These are phyloP conservation scores for Populus davidiana DNA, from an alignment of 345 rosid species.

Conservation along the genomic window DNA sequence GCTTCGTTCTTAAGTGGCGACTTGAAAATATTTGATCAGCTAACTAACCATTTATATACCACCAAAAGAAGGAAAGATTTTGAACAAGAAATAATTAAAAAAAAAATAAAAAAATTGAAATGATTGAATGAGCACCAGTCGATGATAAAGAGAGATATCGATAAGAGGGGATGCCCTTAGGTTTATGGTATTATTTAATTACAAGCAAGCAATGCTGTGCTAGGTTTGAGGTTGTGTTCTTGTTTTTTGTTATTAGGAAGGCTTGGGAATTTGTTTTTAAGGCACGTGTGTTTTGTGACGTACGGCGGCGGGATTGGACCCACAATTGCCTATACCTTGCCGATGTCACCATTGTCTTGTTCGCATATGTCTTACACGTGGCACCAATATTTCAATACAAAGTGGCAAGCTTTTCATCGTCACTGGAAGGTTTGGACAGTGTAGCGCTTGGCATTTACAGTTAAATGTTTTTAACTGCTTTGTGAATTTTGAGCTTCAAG, in stretches of 20 bases:
- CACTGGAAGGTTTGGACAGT: not conserved
- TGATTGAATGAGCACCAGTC: not conserved
- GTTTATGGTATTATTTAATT: not conserved
- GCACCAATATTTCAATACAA: no score
- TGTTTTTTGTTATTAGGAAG: not conserved
- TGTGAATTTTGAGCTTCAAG: not conserved
- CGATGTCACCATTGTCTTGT: not conserved
- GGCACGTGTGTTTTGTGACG: conserved; percentile 42
- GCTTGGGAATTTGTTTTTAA: not conserved
- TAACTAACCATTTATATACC: conserved; percentile 18
- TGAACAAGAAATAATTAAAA: not conserved
- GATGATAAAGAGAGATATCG: not conserved
- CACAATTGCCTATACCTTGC: not conserved
- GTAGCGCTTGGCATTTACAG: not conserved
- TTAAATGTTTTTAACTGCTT: not conserved
- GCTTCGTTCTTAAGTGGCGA: not conserved
- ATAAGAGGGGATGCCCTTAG: not conserved
- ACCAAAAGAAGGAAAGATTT: not conserved
- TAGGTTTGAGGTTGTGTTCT: not conserved
- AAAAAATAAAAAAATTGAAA: not conserved
- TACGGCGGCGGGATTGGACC: conserved; percentile 37
- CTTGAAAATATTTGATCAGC: not conserved
- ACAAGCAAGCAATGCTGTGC: not conserved
- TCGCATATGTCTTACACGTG: no score
- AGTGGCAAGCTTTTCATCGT: no score